Evolutionary conservation across 495 filamentous ascomycete genomes (phyloP), one percentile per base, ranked within the genome.

Genomic region (Aspergillus olivimuriae): DNA sequence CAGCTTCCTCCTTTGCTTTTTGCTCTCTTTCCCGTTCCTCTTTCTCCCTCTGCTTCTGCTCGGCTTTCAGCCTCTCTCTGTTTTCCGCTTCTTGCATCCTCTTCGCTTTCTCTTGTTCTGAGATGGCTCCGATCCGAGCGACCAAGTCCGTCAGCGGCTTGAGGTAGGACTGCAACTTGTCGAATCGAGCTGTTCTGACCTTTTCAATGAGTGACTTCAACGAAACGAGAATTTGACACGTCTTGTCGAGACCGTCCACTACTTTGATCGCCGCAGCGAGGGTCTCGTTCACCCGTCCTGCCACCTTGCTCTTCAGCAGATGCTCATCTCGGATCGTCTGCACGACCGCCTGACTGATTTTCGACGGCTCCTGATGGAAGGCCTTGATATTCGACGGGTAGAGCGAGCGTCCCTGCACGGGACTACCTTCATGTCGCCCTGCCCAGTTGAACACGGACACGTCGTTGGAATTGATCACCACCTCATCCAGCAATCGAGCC

Each of bases 371-470:
- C 30, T 19, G 31, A 33, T 47, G 33, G 16, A 52, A 52, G 5
- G 49, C 32, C 10, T 43, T 41, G 15, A 52, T 47, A 21, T 33
- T 47, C 4, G 43, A 23, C 11, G 49, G 44, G 24, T 52, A 52
- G 7, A 52, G 28, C 10, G 49, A 52, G 19, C 49, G 34, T 11
- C 49, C 49, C 4, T 40, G 39, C 1, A 52, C 15, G 12, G 43
- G 24, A 14, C 44, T 52, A 3, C 49, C 43, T 7, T 32, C 31
- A 30, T 52, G 44, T 21, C 47, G 47, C 9, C 49, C 49, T 2
- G 39, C 28, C 49, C 49, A 52, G 24, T 52, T 47, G 35, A 52
- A 52, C 28, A 52, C 49, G 8, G 49, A 47, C 10, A 52, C 44
- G 39, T 52, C 45, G 22, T 48, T 42, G 4, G 26, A 48, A 15